phyloP scores from a whole-genome alignment of 305 asterid genomes.

The Fraxinus platypoda region DNA sequence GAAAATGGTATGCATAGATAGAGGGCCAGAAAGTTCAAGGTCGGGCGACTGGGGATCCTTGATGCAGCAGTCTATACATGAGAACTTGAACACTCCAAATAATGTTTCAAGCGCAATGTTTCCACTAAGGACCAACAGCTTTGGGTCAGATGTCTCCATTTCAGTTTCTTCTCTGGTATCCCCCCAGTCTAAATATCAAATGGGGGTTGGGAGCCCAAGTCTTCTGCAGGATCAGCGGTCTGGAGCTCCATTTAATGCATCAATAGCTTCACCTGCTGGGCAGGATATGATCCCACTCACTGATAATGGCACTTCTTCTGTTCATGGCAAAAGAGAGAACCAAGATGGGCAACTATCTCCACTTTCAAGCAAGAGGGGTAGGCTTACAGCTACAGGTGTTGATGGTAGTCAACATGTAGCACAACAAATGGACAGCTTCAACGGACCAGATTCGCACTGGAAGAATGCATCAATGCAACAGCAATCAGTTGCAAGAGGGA shows the following conservation, averaged over 20 bases:
- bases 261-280: constrained; percentile 66
- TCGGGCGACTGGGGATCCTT: constrained; percentile 55
- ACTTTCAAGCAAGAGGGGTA: constrained; percentile 64
- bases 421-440: constrained; percentile 59
- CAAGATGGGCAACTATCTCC: constrained; percentile 77
- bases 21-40: constrained; percentile 69
- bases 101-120: constrained; percentile 53
- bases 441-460: constrained; percentile 75
- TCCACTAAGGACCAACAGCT: constrained; percentile 61
- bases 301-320: constrained; percentile 50
- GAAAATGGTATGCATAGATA: constrained; percentile 62
- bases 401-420: constrained; percentile 65
- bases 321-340: constrained; percentile 71
- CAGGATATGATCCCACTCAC: constrained; percentile 63
- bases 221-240: constrained; percentile 70
- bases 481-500: constrained; percentile 55
- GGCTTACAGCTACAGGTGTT: constrained; percentile 43
- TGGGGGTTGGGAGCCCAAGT: constrained; percentile 65
- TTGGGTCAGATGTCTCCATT: constrained; percentile 69
- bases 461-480: constrained; percentile 73
- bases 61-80: constrained; percentile 55
- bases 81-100: constrained; percentile 49
- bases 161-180: constrained; percentile 51
- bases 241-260: constrained; percentile 49
- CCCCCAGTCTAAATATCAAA: constrained; percentile 58